A percentile compares a stretch with the other conserved stretches of the same genome.
Conservation (phyloP, 305 asterid genomes). For the Fraxinus dipetala region DNA sequence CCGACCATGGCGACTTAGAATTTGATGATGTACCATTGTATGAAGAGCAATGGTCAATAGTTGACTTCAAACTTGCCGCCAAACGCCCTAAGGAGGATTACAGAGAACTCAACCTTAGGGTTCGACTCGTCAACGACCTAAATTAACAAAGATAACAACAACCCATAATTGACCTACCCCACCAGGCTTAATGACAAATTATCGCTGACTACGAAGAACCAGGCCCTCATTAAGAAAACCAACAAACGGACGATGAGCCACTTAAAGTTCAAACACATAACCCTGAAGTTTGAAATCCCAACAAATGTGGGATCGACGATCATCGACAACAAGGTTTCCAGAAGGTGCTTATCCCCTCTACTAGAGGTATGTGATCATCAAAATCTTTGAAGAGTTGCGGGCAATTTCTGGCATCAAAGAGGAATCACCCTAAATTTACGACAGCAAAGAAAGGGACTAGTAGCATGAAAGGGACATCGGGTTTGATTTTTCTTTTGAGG, state of each 20-base stretch:
- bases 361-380: background rate
- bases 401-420: background rate
- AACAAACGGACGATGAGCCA: background rate
- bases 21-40: background rate
- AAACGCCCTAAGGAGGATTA: background rate
- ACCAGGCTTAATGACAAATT: background rate
- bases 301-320: background rate
- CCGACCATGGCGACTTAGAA: background rate
- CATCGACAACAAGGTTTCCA: background rate
- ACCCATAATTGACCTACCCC: background rate
- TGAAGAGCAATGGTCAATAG: background rate
- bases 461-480: background rate
- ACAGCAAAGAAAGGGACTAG: background rate
- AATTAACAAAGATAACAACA: background rate
- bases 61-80: background rate
- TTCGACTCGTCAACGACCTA: background rate
- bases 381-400: background rate
- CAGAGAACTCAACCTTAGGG: background rate
- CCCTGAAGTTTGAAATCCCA: background rate
- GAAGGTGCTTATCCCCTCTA: background rate
- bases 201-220: background rate
- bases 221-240: background rate
- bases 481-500: background rate
- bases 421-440: background rate
- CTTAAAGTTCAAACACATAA: background rate